Conservation (phyloP, 306 rosid species). For the Alnus glutinosa region DNA sequence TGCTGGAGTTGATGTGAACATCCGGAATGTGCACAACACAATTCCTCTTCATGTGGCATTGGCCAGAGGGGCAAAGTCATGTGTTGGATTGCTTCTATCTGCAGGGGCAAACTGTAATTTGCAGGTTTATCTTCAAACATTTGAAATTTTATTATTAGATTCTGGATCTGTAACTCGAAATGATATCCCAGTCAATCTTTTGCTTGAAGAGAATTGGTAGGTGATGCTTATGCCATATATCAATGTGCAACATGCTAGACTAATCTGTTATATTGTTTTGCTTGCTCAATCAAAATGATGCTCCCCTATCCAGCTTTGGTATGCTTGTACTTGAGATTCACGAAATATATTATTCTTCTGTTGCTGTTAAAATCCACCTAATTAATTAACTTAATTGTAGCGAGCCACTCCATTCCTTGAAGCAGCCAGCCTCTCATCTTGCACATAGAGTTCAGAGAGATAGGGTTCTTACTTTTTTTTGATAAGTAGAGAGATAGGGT, state of each 20-base stretch:
- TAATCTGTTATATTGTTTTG: neutral
- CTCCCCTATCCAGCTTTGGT: neutral
- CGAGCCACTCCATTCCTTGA: neutral
- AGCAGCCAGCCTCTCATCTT: neutral
- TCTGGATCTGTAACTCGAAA: slow-evolving; percentile 11
- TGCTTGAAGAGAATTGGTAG: neutral
- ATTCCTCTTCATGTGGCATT: slow-evolving; percentile 95
- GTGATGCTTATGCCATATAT: neutral
- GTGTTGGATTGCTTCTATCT: slow-evolving; percentile 84
- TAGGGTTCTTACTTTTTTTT: neutral
- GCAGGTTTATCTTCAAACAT: slow-evolving; percentile 60
- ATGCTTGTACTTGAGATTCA: neutral
- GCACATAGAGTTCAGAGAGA: neutral
- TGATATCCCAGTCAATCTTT: slow-evolving; percentile 4
- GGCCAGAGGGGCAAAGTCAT: slow-evolving; percentile 96
- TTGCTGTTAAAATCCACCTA: neutral
- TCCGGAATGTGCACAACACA: slow-evolving; percentile 83
- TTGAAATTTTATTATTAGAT: slow-evolving; percentile 14
- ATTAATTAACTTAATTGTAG: neutral
- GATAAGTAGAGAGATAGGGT: neutral
- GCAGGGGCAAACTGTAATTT: slow-evolving; percentile 88
- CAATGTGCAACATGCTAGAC: neutral
- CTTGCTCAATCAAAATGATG: neutral
- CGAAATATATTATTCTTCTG: neutral
- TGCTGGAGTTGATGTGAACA: slow-evolving; percentile 92